These are phyloP conservation scores for Spathaspora girioi DNA, from an alignment of 805 yeast species.

Conservation along the genomic window DNA sequence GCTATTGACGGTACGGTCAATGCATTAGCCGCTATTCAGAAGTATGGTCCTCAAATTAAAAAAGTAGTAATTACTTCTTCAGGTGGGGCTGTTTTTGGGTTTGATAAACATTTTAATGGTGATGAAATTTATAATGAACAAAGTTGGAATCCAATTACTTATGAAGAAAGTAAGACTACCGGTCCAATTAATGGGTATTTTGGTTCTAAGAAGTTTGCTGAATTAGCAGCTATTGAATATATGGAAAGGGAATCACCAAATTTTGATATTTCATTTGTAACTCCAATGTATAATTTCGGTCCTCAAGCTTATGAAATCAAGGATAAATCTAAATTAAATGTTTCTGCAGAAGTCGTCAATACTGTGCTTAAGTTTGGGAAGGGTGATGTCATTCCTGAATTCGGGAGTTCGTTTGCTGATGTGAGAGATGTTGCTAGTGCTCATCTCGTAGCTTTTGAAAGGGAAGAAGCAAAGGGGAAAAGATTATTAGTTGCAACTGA, in stretches of 20 bases:
- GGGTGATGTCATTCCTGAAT: constrained; percentile 11
- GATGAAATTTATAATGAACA: background rate
- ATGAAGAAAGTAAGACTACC: no score
- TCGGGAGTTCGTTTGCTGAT: constrained; percentile 35
- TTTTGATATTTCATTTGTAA: constrained; percentile 37
- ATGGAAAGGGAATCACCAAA: constrained; percentile 24
- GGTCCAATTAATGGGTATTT: no score
- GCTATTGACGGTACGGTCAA: no score
- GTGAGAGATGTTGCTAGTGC: constrained; percentile 47
- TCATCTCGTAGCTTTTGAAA: no score
- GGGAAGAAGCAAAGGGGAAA: no score
- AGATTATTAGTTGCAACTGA: constrained; percentile 5
- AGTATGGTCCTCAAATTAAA: no score
- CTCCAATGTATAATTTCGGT: constrained; percentile 47
- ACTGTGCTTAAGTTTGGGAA: constrained; percentile 20
- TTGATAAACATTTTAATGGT: background rate
- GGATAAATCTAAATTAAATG: constrained; percentile 16
- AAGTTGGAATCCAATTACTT: no score
- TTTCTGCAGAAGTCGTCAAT: constrained; percentile 25
- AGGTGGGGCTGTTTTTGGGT: constrained; percentile 36
- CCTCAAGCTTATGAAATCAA: constrained; percentile 44
- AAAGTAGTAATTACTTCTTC: constrained; percentile 51
- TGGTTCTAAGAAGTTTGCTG: no score
- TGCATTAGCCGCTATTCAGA: no score
- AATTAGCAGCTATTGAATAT: constrained; percentile 10